These are phyloP conservation scores for Apiospora kogelbergensis DNA, from an alignment of 2,329 filamentous ascomycete species.

Conservation along the genomic window DNA sequence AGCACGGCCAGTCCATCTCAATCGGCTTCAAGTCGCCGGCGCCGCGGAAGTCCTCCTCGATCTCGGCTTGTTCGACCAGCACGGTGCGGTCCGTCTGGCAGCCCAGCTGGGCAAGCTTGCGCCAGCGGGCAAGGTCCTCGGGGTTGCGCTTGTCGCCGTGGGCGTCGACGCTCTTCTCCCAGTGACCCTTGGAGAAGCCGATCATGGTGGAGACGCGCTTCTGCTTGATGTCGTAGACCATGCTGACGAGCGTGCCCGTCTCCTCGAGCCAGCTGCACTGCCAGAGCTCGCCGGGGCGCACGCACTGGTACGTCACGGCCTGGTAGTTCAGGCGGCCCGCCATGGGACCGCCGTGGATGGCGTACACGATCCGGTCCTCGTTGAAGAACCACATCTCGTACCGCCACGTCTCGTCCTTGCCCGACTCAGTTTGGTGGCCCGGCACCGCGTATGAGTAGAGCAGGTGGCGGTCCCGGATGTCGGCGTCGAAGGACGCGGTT, in stretches of 20 bases:
- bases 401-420: slow-evolving; percentile 40
- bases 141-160: slow-evolving; percentile 56
- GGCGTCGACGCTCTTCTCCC: slow-evolving; percentile 49
- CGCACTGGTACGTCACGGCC: slow-evolving; percentile 55
- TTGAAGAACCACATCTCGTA: slow-evolving; percentile 64
- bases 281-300: slow-evolving; percentile 57
- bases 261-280: slow-evolving; percentile 62
- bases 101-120: slow-evolving; percentile 46
- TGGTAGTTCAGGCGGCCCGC: slow-evolving; percentile 54
- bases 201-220: slow-evolving; percentile 51
- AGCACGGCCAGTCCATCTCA: slow-evolving; percentile 35
- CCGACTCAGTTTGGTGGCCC: slow-evolving; percentile 13
- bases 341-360: slow-evolving; percentile 62
- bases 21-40: slow-evolving; percentile 48
- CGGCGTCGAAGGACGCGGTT: slow-evolving; percentile 14
- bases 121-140: slow-evolving; percentile 52
- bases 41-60: slow-evolving; percentile 50
- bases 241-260: slow-evolving; percentile 55
- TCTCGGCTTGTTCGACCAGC: slow-evolving; percentile 53
- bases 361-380: slow-evolving; percentile 53
- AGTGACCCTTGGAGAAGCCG: slow-evolving; percentile 55
- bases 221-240: slow-evolving; percentile 54
- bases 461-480: slow-evolving; percentile 17
- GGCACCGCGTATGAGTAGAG: slow-evolving; percentile 17
- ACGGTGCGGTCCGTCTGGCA: slow-evolving; percentile 49